These are phyloP conservation scores for Chrysoporthe cubensis DNA, from an alignment of 2,329 filamentous ascomycete genomes.

Conservation along the genomic window DNA sequence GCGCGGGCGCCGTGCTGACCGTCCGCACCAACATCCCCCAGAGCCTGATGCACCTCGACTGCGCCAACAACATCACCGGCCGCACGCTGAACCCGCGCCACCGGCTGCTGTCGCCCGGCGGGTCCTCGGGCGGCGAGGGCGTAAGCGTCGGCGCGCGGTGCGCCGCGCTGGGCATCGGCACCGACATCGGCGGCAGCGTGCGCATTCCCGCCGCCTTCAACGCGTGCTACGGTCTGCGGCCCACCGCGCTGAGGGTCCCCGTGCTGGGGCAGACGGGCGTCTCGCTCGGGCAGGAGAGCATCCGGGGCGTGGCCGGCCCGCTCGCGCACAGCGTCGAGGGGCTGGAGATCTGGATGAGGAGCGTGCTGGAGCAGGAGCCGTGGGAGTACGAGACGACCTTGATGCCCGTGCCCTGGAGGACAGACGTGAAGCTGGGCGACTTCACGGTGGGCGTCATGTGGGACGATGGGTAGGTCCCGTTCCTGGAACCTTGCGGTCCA, in stretches of 20 bases:
- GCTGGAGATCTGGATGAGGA: slow-evolving; percentile 25
- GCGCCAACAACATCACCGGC: slow-evolving; percentile 45
- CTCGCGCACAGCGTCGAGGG: slow-evolving; percentile 22
- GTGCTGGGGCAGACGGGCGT: neutral
- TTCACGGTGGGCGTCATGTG: slow-evolving; percentile 25
- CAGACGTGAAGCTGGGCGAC: neutral
- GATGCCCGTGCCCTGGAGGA: slow-evolving; percentile 22
- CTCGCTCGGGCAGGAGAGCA: slow-evolving; percentile 17
- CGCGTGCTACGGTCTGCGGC: slow-evolving; percentile 26
- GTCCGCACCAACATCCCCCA: slow-evolving; percentile 48
- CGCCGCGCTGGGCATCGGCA: slow-evolving; percentile 39
- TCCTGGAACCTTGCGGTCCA: neutral
- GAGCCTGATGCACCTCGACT: slow-evolving; percentile 41
- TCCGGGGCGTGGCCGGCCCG: slow-evolving; percentile 20
- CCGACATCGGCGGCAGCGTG: slow-evolving; percentile 26
- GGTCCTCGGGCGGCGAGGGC: slow-evolving; percentile 48
- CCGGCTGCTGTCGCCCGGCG: slow-evolving; percentile 43
- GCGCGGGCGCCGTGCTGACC: slow-evolving; percentile 46
- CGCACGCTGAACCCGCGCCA: slow-evolving; percentile 46
- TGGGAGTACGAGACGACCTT: slow-evolving; percentile 20
- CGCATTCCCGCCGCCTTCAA: slow-evolving; percentile 28
- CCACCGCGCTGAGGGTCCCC: slow-evolving; percentile 21
- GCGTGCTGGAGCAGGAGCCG: slow-evolving; percentile 21
- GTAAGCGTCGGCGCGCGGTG: slow-evolving; percentile 44
- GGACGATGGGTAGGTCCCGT: slow-evolving; percentile 23